Evolutionary conservation across 1,284 basidiomycete species (phyloP), one percentile per base, ranked within the genome.

Genomic region (Inonotus obliquus): DNA sequence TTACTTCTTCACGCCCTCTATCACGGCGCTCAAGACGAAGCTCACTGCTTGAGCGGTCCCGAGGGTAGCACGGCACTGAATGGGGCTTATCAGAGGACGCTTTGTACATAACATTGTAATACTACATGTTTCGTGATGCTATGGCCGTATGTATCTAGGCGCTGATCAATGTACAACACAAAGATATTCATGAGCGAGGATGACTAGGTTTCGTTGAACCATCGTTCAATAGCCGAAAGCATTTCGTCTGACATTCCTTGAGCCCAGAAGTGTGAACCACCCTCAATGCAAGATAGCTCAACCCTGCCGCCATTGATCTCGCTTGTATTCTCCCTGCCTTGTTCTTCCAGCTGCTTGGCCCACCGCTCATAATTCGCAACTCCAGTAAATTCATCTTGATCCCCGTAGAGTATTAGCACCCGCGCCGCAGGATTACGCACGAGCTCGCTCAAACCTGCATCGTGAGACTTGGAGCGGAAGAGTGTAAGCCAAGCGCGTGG

Each of bases 371-470:
- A 91, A 41, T 74, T 80, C 10, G 71, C 72, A 0, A 69, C 72
- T 0, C 77, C 72, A 0, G 91, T 91, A 68, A 92, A 93, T 59
- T 92, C 83, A 68, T 94, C 91, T 23, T 67, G 67, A 66, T 88
- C 83, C 0, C 91, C 91, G 63, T 81, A 86, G 1, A 91, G 63
- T 19, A 89, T 64, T 21, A 93, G 76, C n/a, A 91, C 73, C 53
- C 81, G 79, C 0, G 80, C 76, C 1, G 70, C 65, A 1, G 72
- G 71, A 54, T 83, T 69, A 25, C 67, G 67, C 38, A 86, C 62
- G 35, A 91, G 76, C 9, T 74, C 67, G n/a, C 75, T 70, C 57
- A 92, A 73, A 14, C 78, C 77, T 1, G 69, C 67, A 23, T 77
- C 74, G 69, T 91, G 89, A 13, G 74, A 73, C 3, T 74, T 73